Evolutionary conservation across 2,329 filamentous ascomycete species (phyloP), one percentile per base, ranked within the genome.

Genomic region (Capronia epimyces): DNA sequence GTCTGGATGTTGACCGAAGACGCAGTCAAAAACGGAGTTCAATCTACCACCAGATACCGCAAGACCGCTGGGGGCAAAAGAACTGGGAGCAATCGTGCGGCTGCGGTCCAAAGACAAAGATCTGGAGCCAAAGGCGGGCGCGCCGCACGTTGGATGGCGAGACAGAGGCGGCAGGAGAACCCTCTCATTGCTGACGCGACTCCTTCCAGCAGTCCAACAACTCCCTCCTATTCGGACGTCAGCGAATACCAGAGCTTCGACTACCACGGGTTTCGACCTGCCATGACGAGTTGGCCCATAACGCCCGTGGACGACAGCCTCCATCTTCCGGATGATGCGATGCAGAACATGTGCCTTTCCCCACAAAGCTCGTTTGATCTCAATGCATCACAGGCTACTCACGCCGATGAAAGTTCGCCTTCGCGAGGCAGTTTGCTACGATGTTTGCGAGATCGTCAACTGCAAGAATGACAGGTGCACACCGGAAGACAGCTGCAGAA

Each of bases 1-100:
- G 79, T 86, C 66, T 97, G 91, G 91, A 78, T 82, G 37, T 73
- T 97, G 21, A 83, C 83, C 29, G 72, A 81, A 1, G 82, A 84
- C 66, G 87, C 88, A 0, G 71, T 88, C 25, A 69, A 70, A 16
- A 71, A 84, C 20, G 87, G 87, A 21, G 86, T 96, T 43, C 82
- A 89, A 67, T 91, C 88, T 52, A 97, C 91, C 0, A 96, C 91
- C 1, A 75, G 84, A 57, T 89, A 87, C 66, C 80, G 86, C 58
- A 62, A 70, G 52, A 61, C 66, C 44, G 62, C 64, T 13, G 64
- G 64, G 49, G 63, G 63, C 55, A 75, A 70, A 56, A 72, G 69
- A 54, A 50, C 60, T n/a, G 57, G 60, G 32, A 65, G 59, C 53
- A 64, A 66, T 31, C 67, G 72, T n/a, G 58, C 63, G 16, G 65